Conservation (phyloP, 768 basidiomycete genomes). For the Leccinum truebloodii region DNA sequence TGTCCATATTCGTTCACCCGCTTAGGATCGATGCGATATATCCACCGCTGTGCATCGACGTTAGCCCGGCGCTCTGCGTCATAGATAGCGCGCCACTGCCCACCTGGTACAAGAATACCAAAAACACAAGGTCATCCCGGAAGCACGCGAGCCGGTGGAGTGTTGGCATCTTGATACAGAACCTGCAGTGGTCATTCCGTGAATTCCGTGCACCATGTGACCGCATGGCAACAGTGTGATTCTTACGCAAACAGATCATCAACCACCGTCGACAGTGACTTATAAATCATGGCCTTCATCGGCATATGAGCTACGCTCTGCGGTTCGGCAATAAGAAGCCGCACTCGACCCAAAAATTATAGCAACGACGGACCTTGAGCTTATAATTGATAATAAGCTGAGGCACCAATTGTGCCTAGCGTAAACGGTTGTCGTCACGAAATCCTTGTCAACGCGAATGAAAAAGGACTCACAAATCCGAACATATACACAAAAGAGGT, state of each 20-base stretch:
- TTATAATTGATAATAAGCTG: conserved; percentile 97
- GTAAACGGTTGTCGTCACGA: conserved; percentile 19
- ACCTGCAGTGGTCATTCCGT: conserved; percentile 45
- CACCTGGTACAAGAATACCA: conserved; percentile 91
- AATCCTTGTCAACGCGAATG: conserved; percentile 1
- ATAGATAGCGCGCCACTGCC: conserved; percentile 28
- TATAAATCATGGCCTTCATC: conserved; percentile 98
- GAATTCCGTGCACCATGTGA: conserved; percentile 18
- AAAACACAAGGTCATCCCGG: conserved; percentile 89
- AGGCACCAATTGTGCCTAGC: conserved; percentile 79
- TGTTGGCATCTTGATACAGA: conserved; percentile 96
- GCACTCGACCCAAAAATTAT: conserved; percentile 6
- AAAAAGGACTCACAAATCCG: conserved; percentile 78
- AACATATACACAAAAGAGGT: conserved; percentile 96
- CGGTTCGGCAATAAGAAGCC: conserved; percentile 5
- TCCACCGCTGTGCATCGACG: conserved; percentile 70
- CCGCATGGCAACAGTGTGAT: conserved; percentile 15
- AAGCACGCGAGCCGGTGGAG: conserved; percentile 90
- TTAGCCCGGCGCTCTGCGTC: conserved; percentile 10
- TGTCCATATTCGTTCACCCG: conserved; percentile 97
- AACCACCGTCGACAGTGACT: conserved; percentile 85
- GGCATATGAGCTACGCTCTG: conserved; percentile 98
- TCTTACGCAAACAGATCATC: conserved; percentile 91
- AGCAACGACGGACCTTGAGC: conserved; percentile 64
- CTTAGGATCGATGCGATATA: conserved; percentile 93